Base-by-base conservation (phyloP, 768 basidiomycete species). In the Russula earlei region DNA sequence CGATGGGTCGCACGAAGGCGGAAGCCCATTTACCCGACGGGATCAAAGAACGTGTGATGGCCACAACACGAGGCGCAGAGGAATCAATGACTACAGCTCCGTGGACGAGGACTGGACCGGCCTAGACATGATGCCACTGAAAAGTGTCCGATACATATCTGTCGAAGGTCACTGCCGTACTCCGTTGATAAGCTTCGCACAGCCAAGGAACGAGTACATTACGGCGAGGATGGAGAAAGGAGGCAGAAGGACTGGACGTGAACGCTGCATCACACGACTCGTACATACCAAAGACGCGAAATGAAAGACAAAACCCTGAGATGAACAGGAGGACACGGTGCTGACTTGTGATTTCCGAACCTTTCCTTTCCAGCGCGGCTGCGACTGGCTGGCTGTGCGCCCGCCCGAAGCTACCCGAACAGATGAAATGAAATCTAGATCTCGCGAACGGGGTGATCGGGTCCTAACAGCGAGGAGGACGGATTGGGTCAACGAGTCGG, bases 31-130 rank as follows among this genome's bases (percentile, higher is more conserved):
- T 37, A 17, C 51, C 24, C 15, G n/a, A 40, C 25, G 36, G 43
- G 10, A 56, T 56, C 55, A 56, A 31, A 31, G 37, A 52, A 56
- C 55, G 44, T 52, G 55, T 56, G 50, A 52, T 56, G 44, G 49
- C 29, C 49, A 40, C 40, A 17, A 37, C 56, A 58, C 52, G 56
- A 58, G 56, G 56, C 33, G 38, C 5, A 4, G 31, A 15, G 25
- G 20, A 33, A 52, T 14, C 19, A 29, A 45, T 25, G 22, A n/a
- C 27, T 20, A 27, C 37, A 49, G 38, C n/a, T 9, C 20, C 37
- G 24, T 20, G 44, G 19, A 12, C 14, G 22, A 31, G 49, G 41
- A 31, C 37, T 53, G 41, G 45, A 45, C 52, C 25, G 40, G 46
- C 34, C 52, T 46, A 49, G 45, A 42, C 51, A 48, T 52, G 46